Base-by-base conservation (phyloP, 2,329 filamentous ascomycete species). In the Aspergillus nomiae region DNA sequence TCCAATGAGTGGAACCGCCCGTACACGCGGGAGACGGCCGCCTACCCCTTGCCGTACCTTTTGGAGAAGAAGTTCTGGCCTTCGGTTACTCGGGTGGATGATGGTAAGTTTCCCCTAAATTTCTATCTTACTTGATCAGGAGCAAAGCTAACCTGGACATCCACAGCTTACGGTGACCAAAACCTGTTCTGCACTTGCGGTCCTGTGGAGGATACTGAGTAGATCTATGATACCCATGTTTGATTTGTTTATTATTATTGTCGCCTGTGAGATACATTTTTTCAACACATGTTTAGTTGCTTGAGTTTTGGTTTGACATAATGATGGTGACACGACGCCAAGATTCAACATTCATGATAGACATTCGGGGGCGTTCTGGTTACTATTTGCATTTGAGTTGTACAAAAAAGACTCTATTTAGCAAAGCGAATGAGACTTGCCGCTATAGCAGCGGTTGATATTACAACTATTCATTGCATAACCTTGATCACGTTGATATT, bases 1-100 rank as follows among this genome's bases (percentile, higher is more conserved):
- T 74, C 84, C 1, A 86, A 86, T 3, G 87, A 92, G 71, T 98
- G 94, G 94, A 84, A 92, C 65, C 84, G 94, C n/a, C 84, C 87
- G 1, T 98, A 98, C 77, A 87, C 84, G 1, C 83, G 93, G 32
- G 90, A 95, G 81, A 86, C 89, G 79, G 94, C 94, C 0, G 94
- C 92, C 0, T 98, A 97, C 76, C 94, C 94, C 21, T 76, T 96
- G 66, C 83, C 88, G 0, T 96, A 87, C 80, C 80, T 98, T 65
- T 86, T 87, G 77, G 92, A 97, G 86, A 97, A 96, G 90, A 98
- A 98, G 84, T 97, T 97, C 81, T 98, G 94, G 94, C 94, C 94
- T 0, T 89, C 84, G 41, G 92, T 97, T 16, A 92, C 90, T 8
- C 86, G 94, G 76, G 84, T 97, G 24, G 91, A 98, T 76, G 94